These are phyloP conservation scores for Yamadazyma paraphyllophila DNA, from an alignment of 805 yeast species.

Conservation along the genomic window DNA sequence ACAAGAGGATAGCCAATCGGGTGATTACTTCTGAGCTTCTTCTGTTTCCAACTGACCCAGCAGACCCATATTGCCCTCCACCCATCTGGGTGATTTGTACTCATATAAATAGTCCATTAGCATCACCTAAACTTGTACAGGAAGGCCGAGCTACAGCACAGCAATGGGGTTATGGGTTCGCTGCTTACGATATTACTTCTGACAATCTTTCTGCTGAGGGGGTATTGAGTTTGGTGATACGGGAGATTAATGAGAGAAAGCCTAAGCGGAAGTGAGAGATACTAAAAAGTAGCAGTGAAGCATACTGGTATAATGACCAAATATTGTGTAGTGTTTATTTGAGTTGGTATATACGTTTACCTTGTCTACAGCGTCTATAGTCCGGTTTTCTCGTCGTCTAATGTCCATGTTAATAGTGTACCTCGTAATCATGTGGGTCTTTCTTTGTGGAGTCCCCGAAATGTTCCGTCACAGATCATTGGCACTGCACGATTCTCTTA, in stretches of 20 bases:
- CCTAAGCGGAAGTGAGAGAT: not conserved
- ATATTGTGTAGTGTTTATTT: no score
- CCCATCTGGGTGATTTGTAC: conserved; percentile 70
- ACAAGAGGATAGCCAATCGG: conserved; percentile 24
- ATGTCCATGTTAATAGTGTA: no score
- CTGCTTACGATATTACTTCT: conserved; percentile 53
- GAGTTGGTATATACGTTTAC: no score
- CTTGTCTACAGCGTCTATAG: no score
- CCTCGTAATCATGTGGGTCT: no score
- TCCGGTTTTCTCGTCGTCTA: no score
- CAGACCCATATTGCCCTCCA: conserved; percentile 46
- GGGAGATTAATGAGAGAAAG: conserved; percentile 55
- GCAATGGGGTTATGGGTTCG: conserved; percentile 64
- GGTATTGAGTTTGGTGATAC: conserved; percentile 51
- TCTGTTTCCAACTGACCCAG: conserved; percentile 31
- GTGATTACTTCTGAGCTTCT: conserved; percentile 17
- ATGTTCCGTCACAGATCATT: no score
- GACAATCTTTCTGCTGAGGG: conserved; percentile 48
- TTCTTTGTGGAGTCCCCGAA: no score
- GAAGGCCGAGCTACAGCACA: conserved; percentile 57
- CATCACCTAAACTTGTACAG: conserved; percentile 58
- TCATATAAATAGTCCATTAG: conserved; percentile 53
- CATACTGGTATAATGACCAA: no score
- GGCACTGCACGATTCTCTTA: no score
- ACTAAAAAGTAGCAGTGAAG: no score